These are phyloP conservation scores for Botrytis medusae DNA, from an alignment of 2,329 filamentous ascomycete species.

Conservation along the genomic window DNA sequence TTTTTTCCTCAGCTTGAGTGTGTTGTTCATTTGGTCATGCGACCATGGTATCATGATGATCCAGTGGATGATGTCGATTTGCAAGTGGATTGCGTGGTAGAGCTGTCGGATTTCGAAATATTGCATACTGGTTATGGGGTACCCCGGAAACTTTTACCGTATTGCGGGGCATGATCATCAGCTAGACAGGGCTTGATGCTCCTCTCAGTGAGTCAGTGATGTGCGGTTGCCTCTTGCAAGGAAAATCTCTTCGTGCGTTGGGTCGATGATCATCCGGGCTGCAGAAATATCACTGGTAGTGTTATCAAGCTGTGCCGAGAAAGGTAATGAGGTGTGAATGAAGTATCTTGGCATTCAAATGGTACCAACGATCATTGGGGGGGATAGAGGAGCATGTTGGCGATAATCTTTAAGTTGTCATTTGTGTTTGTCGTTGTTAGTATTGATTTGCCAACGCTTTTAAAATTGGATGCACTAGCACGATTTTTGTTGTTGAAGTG, in stretches of 20 bases:
- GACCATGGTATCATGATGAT: neutral
- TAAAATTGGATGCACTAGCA: neutral
- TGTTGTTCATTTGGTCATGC: constrained; percentile 11
- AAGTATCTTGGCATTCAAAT: neutral
- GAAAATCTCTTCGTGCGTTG: neutral
- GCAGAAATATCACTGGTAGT: neutral
- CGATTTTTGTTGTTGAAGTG: neutral
- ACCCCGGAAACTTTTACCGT: constrained; percentile 1
- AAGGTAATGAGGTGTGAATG: neutral
- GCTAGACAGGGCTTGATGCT: neutral
- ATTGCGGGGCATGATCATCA: constrained; percentile 8
- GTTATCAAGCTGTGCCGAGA: neutral
- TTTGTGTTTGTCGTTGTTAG: neutral
- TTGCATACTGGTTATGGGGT: neutral
- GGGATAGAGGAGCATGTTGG: neutral
- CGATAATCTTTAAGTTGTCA: neutral
- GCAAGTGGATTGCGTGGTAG: neutral
- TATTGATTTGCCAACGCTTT: neutral
- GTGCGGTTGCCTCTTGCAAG: neutral
- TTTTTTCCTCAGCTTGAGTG: neutral
- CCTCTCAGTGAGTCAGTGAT: neutral
- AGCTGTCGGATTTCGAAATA: neutral
- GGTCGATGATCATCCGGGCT: constrained; percentile 1
- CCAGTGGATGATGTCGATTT: neutral
- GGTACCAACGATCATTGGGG: neutral